Evolutionary conservation across 805 yeast species (phyloP).

Genomic region (Groenewaldozyma salmanticensis): DNA sequence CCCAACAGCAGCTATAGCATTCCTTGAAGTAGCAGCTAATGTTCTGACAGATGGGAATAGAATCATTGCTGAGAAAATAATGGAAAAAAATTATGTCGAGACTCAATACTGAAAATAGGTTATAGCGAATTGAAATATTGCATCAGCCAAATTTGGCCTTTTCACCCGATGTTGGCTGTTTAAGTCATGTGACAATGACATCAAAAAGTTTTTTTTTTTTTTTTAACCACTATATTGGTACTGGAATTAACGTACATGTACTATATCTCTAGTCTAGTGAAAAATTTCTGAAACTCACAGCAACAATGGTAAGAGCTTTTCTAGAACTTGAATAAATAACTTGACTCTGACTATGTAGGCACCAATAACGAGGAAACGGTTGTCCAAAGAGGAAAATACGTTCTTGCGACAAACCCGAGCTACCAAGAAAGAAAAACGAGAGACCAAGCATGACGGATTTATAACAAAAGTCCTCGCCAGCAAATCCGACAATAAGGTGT

Average conservation of each 20-base stretch:
- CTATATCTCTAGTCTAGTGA: background rate
- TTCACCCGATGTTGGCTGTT: too few species aligned
- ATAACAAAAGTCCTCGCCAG: conserved; percentile 3
- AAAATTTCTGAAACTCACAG: conserved; percentile 1
- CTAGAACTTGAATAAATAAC: background rate
- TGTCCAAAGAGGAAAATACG: conserved; percentile 10
- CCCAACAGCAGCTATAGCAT: background rate
- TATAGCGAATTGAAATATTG: too few species aligned
- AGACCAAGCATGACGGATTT: conserved; percentile 11
- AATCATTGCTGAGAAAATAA: background rate
- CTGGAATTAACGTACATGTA: too few species aligned
- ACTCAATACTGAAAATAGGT: too few species aligned
- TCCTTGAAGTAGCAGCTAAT: background rate
- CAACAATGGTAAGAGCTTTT: conserved; percentile 1
- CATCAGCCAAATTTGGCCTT: too few species aligned
- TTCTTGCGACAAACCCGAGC: conserved; percentile 12
- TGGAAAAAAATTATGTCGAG: background rate
- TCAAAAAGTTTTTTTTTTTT: too few species aligned
- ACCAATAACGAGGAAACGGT: too few species aligned
- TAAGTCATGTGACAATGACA: too few species aligned
- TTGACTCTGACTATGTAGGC: background rate
- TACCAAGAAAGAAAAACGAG: conserved; percentile 18
- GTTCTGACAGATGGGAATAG: background rate
- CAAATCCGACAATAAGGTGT: conserved; percentile 8
- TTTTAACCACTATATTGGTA: too few species aligned